Conservation (phyloP, 768 basidiomycete genomes). For the Hypholoma sublateritium region DNA sequence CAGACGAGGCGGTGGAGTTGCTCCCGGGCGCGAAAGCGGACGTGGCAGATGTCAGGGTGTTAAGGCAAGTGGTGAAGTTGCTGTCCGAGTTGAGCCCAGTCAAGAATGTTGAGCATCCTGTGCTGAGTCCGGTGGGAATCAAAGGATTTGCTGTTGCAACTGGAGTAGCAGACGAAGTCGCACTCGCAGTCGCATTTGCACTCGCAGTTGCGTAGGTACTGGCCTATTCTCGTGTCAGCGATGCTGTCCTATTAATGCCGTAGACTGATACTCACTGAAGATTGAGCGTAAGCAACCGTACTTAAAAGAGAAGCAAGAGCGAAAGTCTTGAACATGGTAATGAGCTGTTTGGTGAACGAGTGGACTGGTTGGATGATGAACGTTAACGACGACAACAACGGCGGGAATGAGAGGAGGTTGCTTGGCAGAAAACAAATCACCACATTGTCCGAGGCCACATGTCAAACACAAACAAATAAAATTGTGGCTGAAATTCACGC, state of each 20-base stretch:
- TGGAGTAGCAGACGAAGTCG: conserved; percentile 19
- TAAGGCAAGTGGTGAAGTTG: conserved; percentile 59
- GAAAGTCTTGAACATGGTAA: conserved; percentile 51
- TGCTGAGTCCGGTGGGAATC: conserved; percentile 69
- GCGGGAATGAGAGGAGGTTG: conserved; percentile 9
- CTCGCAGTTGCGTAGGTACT: neutral
- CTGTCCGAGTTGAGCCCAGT: conserved; percentile 60
- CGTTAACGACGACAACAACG: conserved; percentile 32
- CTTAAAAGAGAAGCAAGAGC: conserved; percentile 47
- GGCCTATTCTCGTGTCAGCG: neutral
- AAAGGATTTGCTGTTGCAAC: conserved; percentile 38
- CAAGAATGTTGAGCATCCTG: conserved; percentile 58
- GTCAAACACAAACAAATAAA: conserved; percentile 34
- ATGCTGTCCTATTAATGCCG: neutral
- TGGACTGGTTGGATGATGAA: conserved; percentile 42
- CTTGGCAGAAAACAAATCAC: conserved; percentile 18
- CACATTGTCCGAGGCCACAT: conserved; percentile 18
- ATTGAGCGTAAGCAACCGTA: conserved; percentile 52
- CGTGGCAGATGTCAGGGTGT: conserved; percentile 59
- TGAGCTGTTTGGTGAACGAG: conserved; percentile 37
- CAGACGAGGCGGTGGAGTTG: conserved; percentile 37
- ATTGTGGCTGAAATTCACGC: conserved; percentile 13
- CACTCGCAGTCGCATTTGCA: conserved; percentile 18
- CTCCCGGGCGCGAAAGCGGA: conserved; percentile 51
- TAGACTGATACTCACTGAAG: conserved; percentile 31